Conservation (phyloP, 495 filamentous ascomycete genomes). For the Penicillium pancosmium region DNA sequence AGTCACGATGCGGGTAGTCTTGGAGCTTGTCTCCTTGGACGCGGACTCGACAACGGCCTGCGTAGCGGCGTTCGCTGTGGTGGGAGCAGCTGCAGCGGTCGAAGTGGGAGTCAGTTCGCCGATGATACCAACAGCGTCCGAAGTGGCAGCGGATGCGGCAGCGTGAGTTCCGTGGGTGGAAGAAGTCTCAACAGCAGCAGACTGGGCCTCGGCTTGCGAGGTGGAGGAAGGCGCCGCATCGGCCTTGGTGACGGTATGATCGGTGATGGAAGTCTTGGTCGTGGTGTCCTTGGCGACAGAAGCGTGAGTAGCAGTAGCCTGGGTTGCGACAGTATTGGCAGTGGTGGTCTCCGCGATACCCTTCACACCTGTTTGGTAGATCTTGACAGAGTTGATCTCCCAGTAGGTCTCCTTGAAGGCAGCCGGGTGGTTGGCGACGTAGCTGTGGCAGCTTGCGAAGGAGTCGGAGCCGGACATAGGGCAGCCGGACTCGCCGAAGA, state of each 20-base stretch:
- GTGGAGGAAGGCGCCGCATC: neutral
- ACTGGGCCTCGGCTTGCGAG: neutral
- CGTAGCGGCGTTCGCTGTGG: neutral
- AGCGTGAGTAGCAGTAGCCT: slow-evolving; percentile 1
- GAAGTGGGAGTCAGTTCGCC: slow-evolving; percentile 5
- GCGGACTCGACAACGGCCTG: slow-evolving; percentile 2
- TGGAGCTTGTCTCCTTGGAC: slow-evolving; percentile 1
- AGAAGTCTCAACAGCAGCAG: slow-evolving; percentile 2
- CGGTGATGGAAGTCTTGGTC: slow-evolving; percentile 5
- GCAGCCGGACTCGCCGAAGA: slow-evolving; percentile 44
- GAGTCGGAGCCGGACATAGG: slow-evolving; percentile 39
- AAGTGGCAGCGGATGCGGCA: slow-evolving; percentile 8
- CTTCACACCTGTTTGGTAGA: slow-evolving; percentile 53
- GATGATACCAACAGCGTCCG: slow-evolving; percentile 5
- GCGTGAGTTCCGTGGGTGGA: slow-evolving; percentile 9
- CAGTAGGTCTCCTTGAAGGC: slow-evolving; percentile 69
- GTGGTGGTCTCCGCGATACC: slow-evolving; percentile 6
- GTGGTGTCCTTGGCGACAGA: slow-evolving; percentile 4
- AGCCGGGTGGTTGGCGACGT: slow-evolving; percentile 64
- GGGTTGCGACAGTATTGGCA: slow-evolving; percentile 7
- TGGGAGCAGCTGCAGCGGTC: neutral
- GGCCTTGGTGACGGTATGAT: slow-evolving; percentile 1
- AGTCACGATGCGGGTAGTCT: slow-evolving; percentile 18
- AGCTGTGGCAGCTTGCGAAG: slow-evolving; percentile 60
- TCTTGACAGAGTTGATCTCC: slow-evolving; percentile 68